Evolutionary conservation across 306 rosid species (phyloP), one percentile per base, ranked within the genome.

Genomic region (Prunus campanulata): DNA sequence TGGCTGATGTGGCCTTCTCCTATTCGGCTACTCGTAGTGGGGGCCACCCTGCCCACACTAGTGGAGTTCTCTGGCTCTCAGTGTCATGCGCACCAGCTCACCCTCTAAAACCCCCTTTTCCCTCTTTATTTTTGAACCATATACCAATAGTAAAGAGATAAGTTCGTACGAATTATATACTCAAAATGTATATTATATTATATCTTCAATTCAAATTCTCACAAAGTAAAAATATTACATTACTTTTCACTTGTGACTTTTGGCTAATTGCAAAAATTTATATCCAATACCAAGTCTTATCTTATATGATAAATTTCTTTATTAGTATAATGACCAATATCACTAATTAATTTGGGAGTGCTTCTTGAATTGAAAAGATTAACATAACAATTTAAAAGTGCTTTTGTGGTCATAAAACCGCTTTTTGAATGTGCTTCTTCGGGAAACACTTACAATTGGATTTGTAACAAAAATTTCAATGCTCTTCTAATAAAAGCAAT

Each of bases 11-110:
- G 48, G 60, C 61, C 35, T 68, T 22, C 65, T 67, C 64, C 20
- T 13, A 71, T 39, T 55, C 47, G 70, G 74, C 81, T 63, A 81
- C 80, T 67, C 75, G 86, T 3, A 35, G 69, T 65, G 14, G 69
- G 22, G 69, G 8, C 14, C 25, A 25, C 25, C 3, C 2, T 35
- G 15, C 19, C 49, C 69, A 20, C 1, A 3, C 63, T 77, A 27
- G 92, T 81, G 95, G 84, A 79, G 85, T 82, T 80, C 74, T 74
- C 77, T 79, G 55, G 20, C 90, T 6, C 3, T 35, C 49, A 9
- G 2, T 79, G 77, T 88, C 88, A 85, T 88, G 97, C 89, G 85
- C 73, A 85, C 92, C 98, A 93, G 97, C 98, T 93, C 89, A 88
- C 70, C 11, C n/a, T 1, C 42, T 75, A 49, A 11, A 32, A 11